phyloP scores from a whole-genome alignment of 805 yeast genomes.

The Candida awuae region DNA sequence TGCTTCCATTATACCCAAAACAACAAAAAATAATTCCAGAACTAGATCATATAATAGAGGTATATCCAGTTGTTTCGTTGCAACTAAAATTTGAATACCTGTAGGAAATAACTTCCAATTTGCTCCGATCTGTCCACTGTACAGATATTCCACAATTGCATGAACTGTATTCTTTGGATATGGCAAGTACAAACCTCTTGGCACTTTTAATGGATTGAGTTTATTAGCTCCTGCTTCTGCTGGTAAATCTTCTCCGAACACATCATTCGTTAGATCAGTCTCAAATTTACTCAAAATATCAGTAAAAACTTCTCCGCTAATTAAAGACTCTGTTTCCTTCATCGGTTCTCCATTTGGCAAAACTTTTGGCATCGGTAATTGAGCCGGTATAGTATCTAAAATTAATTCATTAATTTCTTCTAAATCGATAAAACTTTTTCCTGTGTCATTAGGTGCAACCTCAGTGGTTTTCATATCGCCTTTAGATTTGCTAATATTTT shows the following conservation, averaged over 20 bases:
- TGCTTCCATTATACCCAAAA: constrained; percentile 57
- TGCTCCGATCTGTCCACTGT: constrained; percentile 73
- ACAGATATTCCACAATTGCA: constrained; percentile 65
- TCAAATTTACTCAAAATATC: neutral
- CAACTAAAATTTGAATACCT: constrained; percentile 51
- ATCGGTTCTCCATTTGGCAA: constrained; percentile 18
- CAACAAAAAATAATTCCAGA: constrained; percentile 59
- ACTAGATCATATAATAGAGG: constrained; percentile 66
- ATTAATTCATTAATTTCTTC: neutral
- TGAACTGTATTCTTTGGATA: constrained; percentile 51
- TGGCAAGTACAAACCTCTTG: constrained; percentile 63
- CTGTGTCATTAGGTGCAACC: neutral
- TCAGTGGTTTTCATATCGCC: neutral
- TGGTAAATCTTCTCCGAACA: neutral
- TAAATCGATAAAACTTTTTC: neutral
- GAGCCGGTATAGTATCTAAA: constrained; percentile 12
- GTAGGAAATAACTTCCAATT: constrained; percentile 69
- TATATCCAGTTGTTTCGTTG: constrained; percentile 58
- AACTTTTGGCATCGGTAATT: constrained; percentile 42
- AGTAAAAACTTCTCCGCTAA: neutral
- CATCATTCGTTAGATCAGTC: neutral
- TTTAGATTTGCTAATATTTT: neutral
- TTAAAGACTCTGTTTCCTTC: neutral
- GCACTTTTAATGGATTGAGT: constrained; percentile 31
- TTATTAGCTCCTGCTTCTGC: neutral